Conservation (phyloP, 441 rosid species). For the Populus hybrid region DNA sequence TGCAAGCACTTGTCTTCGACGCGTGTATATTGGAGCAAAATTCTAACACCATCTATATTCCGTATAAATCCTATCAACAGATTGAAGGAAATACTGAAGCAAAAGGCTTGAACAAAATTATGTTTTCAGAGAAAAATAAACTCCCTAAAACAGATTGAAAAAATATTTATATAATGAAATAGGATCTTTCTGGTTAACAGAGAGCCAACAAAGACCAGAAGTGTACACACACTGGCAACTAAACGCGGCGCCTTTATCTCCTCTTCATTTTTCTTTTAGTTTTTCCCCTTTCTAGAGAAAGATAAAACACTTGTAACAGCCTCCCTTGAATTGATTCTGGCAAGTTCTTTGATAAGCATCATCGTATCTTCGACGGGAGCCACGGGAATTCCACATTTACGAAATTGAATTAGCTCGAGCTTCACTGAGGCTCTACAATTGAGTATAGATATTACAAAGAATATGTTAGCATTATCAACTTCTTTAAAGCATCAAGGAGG, state of each 20-base stretch:
- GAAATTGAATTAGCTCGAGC: conserved; percentile 44
- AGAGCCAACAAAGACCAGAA: not conserved
- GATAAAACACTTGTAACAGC: conserved; percentile 12
- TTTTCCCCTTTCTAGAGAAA: not conserved
- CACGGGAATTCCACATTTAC: conserved; percentile 6
- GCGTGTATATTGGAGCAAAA: not conserved
- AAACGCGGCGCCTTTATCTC: not conserved
- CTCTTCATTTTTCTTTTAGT: not conserved
- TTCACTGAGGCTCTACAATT: conserved; percentile 61
- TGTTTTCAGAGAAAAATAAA: not conserved
- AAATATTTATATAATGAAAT: not conserved
- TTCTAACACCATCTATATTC: too few relatives aligned
- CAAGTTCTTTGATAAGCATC: not conserved
- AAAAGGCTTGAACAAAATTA: not conserved
- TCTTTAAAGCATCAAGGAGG: not conserved
- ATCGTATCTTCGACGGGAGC: not conserved
- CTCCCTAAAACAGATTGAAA: not conserved
- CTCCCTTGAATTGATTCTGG: not conserved
- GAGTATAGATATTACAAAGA: conserved; percentile 9
- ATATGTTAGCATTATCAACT: not conserved
- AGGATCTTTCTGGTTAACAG: not conserved
- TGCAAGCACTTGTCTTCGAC: not conserved
- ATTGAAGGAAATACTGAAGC: not conserved
- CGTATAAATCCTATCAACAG: not conserved
- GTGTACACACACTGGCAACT: not conserved